phyloP scores from a whole-genome alignment of 108 stramenopile genomes.

The Seminavis robusta region DNA sequence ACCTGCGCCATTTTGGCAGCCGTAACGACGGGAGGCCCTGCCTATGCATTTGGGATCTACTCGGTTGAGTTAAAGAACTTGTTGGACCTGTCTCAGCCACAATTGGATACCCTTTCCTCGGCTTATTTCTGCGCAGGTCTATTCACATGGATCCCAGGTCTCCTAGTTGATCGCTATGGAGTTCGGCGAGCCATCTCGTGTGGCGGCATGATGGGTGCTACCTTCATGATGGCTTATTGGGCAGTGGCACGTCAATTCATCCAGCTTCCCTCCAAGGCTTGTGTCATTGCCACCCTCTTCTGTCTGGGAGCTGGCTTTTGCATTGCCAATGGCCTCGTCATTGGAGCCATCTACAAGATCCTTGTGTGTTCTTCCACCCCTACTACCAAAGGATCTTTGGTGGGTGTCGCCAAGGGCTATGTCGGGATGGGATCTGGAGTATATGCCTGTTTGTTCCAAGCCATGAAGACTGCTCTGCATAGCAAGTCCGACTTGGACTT shows the following conservation, averaged over 20 bases:
- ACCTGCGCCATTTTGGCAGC: conserved; percentile 61
- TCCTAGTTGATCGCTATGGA: conserved; percentile 46
- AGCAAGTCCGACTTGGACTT: conserved; percentile 47
- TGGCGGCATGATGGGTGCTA: conserved; percentile 48
- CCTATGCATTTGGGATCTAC: conserved; percentile 82
- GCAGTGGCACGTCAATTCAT: conserved; percentile 35
- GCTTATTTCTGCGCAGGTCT: conserved; percentile 68
- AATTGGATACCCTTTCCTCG: conserved; percentile 61
- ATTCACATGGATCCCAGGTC: conserved; percentile 56
- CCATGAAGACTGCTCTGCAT: conserved; percentile 41
- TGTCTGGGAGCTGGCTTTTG: conserved; percentile 44
- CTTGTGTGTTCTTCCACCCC: conserved; percentile 52
- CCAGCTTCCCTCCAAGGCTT: background rate
- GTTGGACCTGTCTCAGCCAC: conserved; percentile 55
- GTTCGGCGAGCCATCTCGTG: conserved; percentile 31
- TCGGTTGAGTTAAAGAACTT: conserved; percentile 54
- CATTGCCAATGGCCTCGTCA: conserved; percentile 61
- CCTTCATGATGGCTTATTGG: conserved; percentile 53
- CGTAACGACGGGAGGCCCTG: conserved; percentile 75
- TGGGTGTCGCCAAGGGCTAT: conserved; percentile 80
- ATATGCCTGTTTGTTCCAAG: conserved; percentile 59
- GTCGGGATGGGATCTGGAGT: conserved; percentile 69
- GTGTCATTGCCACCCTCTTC: conserved; percentile 43
- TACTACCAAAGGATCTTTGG: conserved; percentile 71
- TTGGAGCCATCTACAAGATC: conserved; percentile 71